Conservation (phyloP, 306 rosid genomes). For the Pueraria montana region DNA sequence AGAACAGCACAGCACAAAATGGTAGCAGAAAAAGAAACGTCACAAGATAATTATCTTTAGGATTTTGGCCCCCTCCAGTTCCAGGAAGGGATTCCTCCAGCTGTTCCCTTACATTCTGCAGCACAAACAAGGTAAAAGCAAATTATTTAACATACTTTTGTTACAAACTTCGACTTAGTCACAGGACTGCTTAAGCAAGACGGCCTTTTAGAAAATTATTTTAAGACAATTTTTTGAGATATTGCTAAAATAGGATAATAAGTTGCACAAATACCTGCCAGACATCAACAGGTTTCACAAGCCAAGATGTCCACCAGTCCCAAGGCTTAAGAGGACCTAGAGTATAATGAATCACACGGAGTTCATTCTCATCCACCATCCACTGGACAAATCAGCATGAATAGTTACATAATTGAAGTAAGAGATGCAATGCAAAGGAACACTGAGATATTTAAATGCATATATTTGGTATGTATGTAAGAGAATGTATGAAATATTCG, state of each 20-base stretch:
- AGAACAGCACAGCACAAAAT: constrained; percentile 70
- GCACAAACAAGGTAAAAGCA: constrained; percentile 42
- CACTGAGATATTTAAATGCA: constrained; percentile 29
- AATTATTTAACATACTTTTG: not conserved
- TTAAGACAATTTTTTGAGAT: not conserved
- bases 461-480: constrained; percentile 13
- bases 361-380: constrained; percentile 90
- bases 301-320: constrained; percentile 99
- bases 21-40: constrained; percentile 81
- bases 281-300: constrained; percentile 94
- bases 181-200: constrained; percentile 23
- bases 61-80: constrained; percentile 87
- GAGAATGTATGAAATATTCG: constrained; percentile 24
- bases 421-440: constrained; percentile 27
- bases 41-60: constrained; percentile 78
- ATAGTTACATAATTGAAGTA: constrained; percentile 42
- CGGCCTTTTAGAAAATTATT: not conserved
- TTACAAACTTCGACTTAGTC: constrained; percentile 23
- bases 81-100: constrained; percentile 92
- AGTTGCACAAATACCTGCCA: constrained; percentile 83
- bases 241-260: constrained; percentile 25
- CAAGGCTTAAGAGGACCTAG: constrained; percentile 99
- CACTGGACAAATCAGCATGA: constrained; percentile 63
- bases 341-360: constrained; percentile 85
- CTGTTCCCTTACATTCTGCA: constrained; percentile 81